phyloP scores from a whole-genome alignment of 2,329 filamentous ascomycete genomes.

The Dichotomopilus funicola region DNA sequence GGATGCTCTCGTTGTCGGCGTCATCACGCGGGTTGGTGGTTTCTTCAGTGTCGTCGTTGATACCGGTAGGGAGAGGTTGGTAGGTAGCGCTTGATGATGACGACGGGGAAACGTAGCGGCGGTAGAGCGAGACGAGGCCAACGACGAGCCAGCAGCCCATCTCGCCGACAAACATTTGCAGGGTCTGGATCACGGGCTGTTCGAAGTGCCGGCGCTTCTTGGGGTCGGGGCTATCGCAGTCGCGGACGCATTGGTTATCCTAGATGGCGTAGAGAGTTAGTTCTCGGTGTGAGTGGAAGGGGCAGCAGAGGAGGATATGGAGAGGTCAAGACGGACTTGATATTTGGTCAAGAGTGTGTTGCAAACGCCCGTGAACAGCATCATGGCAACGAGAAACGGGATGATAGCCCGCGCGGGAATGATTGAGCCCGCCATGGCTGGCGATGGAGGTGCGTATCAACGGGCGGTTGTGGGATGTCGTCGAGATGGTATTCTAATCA shows the following conservation, averaged over 20 bases:
- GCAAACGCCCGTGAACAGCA: constrained; percentile 91
- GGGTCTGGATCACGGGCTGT: constrained; percentile 91
- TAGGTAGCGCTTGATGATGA: constrained; percentile 48
- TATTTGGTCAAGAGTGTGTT: constrained; percentile 97
- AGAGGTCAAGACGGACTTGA: constrained; percentile 55
- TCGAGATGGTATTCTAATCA: background rate
- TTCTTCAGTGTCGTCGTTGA: constrained; percentile 32
- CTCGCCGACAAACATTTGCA: constrained; percentile 97
- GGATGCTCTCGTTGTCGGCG: constrained; percentile 39
- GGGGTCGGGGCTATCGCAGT: constrained; percentile 69
- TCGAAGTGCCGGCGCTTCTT: constrained; percentile 70
- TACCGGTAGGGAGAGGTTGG: constrained; percentile 49
- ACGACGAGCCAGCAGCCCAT: constrained; percentile 94
- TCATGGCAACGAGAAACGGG: constrained; percentile 86
- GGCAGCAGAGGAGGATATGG: background rate
- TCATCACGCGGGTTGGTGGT: constrained; percentile 36
- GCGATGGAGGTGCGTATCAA: background rate
- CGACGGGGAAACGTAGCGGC: constrained; percentile 41
- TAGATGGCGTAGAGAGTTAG: constrained; percentile 28
- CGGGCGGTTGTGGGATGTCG: background rate
- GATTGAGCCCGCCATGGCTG: constrained; percentile 21
- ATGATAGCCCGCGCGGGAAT: constrained; percentile 71
- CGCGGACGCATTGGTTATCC: constrained; percentile 94
- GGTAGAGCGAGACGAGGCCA: constrained; percentile 60
- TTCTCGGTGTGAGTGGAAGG: background rate